Conservation (phyloP, 1,284 basidiomycete species). For the Violaceomyces palustris region DNA sequence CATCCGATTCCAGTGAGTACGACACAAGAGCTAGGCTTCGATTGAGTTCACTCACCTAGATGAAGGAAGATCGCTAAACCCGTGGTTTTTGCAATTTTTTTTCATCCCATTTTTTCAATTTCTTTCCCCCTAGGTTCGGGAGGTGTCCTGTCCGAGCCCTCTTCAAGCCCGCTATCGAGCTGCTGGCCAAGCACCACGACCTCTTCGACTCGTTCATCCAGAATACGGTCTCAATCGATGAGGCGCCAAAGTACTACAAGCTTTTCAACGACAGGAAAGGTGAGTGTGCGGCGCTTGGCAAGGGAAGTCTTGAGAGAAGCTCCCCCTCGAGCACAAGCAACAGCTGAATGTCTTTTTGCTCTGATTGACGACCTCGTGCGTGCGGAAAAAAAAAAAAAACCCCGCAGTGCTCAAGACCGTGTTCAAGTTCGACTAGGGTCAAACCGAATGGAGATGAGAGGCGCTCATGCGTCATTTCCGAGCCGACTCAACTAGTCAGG, state of each 20-base stretch:
- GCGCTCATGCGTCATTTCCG: too few species aligned
- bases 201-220: conserved; percentile 46
- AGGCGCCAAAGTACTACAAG: conserved; percentile 46
- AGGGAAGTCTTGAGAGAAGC: too few species aligned
- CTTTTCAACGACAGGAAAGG: conserved; percentile 36
- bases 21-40: too few species aligned
- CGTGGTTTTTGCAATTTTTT: not conserved
- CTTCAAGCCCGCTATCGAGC: conserved; percentile 29
- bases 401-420: conserved; percentile 24
- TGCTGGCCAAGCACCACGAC: conserved; percentile 37
- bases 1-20: conserved; percentile 62
- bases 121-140: too few species aligned
- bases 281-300: too few species aligned
- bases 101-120: not conserved
- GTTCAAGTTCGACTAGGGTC: conserved; percentile 30
- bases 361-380: not conserved
- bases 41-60: not conserved
- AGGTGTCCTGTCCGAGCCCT: not conserved
- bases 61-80: too few species aligned
- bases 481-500: too few species aligned
- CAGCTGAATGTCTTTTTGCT: too few species aligned
- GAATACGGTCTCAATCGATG: conserved; percentile 36
- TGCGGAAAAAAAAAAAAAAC: too few species aligned
- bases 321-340: too few species aligned
- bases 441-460: too few species aligned